Evolutionary conservation across 371 early-diverging fungal genomes (phyloP), one percentile per base, ranked within the genome.

Genomic region (Hamiltosporidium magnivora): DNA sequence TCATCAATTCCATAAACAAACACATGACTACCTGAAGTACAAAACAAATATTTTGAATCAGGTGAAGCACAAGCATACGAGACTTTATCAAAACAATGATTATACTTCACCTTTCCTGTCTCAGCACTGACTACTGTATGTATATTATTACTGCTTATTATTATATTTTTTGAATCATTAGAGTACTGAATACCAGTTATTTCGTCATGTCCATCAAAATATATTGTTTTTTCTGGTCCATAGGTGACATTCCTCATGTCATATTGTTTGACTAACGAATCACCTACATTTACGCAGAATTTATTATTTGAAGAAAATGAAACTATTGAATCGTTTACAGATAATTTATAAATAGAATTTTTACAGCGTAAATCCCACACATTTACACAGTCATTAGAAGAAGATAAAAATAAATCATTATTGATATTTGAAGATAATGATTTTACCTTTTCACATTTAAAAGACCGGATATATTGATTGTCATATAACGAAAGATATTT

Each of bases 181-280:
- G 49, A 8, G 12, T 49, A 49, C 49, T 49, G 8, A 4, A 49
- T 49, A 8, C 8, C 4, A 8, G 12, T 12, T 8, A 49, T 49
- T 49, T 49, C 49, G 12, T 12, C 12, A 8, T 8, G 49, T 12
- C 25, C 25, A 25, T 25, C 25, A 25, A 49, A 49, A 0, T 4
- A 14, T 9, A 58, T 58, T 58, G 58, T 36, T 4, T 58, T 11
- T 4, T 36, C 4, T 58, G 58, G 58, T 14, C 58, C 58, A 58
- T 6, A 14, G 4, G 58, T 14, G 14, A 8, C 39, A 8, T 49
- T 4, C 8, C 25, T 14, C 9, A 58, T 8, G 39, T 58, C 58
- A 38, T 11, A 58, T 4, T 9, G 25, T 38, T 36, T 36, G 4
- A 58, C 8, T 9, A 58, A 8, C 6, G 58, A 6, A 58, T 58